These are phyloP conservation scores for Cenchrus purpureus DNA, from an alignment of 176 grass and related monocot genomes.

Conservation along the genomic window DNA sequence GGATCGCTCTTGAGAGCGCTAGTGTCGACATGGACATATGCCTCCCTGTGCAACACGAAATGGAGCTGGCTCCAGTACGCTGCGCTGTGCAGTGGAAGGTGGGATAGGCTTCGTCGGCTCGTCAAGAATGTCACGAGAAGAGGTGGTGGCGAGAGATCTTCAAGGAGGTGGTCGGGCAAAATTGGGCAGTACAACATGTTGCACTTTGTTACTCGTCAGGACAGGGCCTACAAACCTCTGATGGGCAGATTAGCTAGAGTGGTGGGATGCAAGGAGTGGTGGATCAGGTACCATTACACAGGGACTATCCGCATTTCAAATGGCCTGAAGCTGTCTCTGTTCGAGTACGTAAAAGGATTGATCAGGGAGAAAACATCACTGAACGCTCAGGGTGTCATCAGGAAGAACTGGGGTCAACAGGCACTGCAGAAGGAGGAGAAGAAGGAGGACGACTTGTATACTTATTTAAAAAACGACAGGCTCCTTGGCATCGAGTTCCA, in stretches of 20 bases:
- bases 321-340: not conserved
- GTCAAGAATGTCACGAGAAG: not conserved
- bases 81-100: not conserved
- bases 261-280: not conserved
- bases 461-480: rapidly evolving
- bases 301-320: not conserved
- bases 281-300: not conserved
- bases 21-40: not conserved
- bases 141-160: not conserved
- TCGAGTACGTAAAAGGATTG: rapidly evolving
- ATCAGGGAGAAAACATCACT: not conserved
- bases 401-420: not conserved
- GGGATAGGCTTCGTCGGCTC: not conserved
- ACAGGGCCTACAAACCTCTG: not conserved
- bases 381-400: slow-evolving; percentile 11
- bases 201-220: not conserved
- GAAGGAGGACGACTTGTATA: not conserved
- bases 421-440: not conserved
- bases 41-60: not conserved
- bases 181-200: slow-evolving; percentile 60
- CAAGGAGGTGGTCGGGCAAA: slow-evolving; percentile 45
- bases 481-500: slow-evolving; percentile 3
- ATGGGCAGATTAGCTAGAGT: not conserved
- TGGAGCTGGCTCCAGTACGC: not conserved
- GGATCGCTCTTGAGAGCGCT: not conserved